These are phyloP conservation scores for Apiotrichum laibachii DNA, from an alignment of 1,284 basidiomycete genomes.

Conservation along the genomic window DNA sequence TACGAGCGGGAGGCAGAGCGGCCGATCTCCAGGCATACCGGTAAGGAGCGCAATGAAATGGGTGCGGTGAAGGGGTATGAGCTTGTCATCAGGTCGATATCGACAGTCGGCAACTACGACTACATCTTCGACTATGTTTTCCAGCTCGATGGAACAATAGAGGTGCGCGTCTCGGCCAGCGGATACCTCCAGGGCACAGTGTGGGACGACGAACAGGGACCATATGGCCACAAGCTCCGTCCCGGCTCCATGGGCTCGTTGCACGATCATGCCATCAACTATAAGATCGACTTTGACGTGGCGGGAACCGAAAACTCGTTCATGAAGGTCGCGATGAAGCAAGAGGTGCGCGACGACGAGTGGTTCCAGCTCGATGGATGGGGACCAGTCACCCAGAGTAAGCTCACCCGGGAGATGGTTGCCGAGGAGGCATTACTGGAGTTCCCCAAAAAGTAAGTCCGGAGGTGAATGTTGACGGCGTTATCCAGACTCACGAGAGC, in stretches of 20 bases:
- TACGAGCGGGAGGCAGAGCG: constrained; percentile 63
- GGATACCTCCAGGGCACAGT: constrained; percentile 66
- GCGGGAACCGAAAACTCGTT: constrained; percentile 62
- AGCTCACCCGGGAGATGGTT: constrained; percentile 19
- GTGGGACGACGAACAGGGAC: constrained; percentile 57
- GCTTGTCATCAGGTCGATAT: constrained; percentile 59
- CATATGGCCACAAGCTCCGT: constrained; percentile 60
- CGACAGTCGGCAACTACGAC: constrained; percentile 63
- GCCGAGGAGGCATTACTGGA: constrained; percentile 16
- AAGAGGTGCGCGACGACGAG: constrained; percentile 56
- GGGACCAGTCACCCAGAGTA: constrained; percentile 49
- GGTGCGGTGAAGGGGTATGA: constrained; percentile 61
- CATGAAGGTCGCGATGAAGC: constrained; percentile 46
- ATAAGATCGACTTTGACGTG: constrained; percentile 61
- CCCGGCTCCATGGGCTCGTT: constrained; percentile 33
- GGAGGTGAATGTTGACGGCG: too few relatives aligned
- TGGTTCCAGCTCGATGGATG: constrained; percentile 64
- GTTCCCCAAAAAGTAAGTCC: constrained; percentile 19
- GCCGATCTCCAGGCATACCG: constrained; percentile 60
- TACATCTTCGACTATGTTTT: constrained; percentile 62
- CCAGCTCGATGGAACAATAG: constrained; percentile 64
- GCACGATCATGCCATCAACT: constrained; percentile 70
- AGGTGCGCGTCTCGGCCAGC: constrained; percentile 63
- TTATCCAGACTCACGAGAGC: background rate
- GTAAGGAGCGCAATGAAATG: constrained; percentile 27